phyloP scores from a whole-genome alignment of 257 asterid genomes.

The Solanum sejunctum region DNA sequence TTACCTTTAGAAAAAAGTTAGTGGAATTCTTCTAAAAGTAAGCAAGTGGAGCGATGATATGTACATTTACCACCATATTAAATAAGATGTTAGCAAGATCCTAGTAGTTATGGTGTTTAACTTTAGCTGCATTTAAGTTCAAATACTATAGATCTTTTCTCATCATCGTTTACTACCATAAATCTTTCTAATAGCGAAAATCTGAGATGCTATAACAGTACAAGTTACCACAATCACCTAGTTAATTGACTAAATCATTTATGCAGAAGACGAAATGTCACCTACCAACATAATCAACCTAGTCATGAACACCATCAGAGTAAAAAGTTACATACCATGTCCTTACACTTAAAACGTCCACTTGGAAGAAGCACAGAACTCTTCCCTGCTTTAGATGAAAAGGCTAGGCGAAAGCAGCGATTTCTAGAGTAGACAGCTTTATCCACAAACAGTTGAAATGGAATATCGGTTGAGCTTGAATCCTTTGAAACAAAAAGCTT shows the following conservation, averaged over 20 bases:
- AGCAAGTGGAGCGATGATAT: background rate
- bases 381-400: constrained; percentile 95
- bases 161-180: background rate
- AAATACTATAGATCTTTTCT: background rate
- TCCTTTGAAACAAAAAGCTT: constrained; percentile 60
- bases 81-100: background rate
- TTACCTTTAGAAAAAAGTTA: background rate
- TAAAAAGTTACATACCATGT: constrained; percentile 45
- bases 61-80: background rate
- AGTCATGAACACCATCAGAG: background rate
- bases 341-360: constrained; percentile 85
- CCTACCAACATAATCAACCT: background rate
- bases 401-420: constrained; percentile 86
- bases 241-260: background rate
- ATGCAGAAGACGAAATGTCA: background rate
- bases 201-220: background rate
- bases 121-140: background rate
- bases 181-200: background rate
- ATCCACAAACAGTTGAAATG: constrained; percentile 61
- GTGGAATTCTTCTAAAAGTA: background rate
- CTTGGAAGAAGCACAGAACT: constrained; percentile 67
- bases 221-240: background rate
- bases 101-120: background rate
- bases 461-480: constrained; percentile 34
- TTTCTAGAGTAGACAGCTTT: constrained; percentile 92